phyloP scores from a whole-genome alignment of 2,329 filamentous ascomycete genomes.

The Davidsoniella virescens region DNA sequence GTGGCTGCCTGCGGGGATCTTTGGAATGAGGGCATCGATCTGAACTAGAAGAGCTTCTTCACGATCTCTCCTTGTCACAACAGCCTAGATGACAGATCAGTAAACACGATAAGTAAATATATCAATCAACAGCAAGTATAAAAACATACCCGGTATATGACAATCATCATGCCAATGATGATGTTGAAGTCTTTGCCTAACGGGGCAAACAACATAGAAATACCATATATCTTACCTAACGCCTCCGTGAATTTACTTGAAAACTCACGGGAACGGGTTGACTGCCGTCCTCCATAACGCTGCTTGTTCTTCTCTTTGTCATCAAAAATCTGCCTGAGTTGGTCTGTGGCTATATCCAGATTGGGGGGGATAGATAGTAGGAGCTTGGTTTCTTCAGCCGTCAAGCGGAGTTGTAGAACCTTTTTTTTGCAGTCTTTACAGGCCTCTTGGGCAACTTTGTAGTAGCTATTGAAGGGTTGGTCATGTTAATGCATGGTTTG shows the following conservation, averaged over 20 bases:
- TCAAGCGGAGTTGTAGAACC: constrained; percentile 4
- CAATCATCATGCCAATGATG: constrained; percentile 9
- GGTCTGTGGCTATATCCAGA: background rate
- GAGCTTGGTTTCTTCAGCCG: constrained; percentile 2
- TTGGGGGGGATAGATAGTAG: background rate
- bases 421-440: constrained; percentile 9
- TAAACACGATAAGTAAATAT: background rate
- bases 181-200: constrained; percentile 5
- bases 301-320: constrained; percentile 1
- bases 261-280: constrained; percentile 1
- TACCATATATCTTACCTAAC: background rate
- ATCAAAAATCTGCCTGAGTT: background rate
- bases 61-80: constrained; percentile 5
- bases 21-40: constrained; percentile 1
- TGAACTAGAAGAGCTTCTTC: constrained; percentile 6
- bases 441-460: constrained; percentile 6
- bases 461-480: constrained; percentile 1
- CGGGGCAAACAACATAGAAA: background rate
- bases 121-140: background rate
- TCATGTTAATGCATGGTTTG: background rate
- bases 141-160: constrained; percentile 5
- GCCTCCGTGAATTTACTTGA: background rate
- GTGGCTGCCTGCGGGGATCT: background rate
- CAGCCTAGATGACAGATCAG: background rate
- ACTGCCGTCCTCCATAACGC: background rate